These are phyloP conservation scores for Alternaria alternata DNA, from an alignment of 2,329 filamentous ascomycete species.

Conservation along the genomic window DNA sequence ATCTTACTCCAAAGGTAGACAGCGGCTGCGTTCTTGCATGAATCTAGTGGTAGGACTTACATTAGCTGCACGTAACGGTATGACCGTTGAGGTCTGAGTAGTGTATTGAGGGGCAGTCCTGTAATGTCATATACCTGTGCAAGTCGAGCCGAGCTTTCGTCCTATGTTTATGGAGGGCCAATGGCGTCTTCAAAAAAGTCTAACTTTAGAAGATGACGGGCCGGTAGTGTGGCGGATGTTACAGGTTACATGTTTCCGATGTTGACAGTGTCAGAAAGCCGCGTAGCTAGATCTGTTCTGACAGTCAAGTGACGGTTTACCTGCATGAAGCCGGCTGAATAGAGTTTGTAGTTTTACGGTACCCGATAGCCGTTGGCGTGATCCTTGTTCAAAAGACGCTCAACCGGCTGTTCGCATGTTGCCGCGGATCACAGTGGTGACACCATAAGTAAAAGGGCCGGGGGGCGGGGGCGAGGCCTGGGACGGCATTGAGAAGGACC, in stretches of 20 bases:
- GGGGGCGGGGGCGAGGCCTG: not conserved
- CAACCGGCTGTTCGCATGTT: not conserved
- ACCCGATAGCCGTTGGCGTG: not conserved
- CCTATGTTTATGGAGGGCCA: not conserved
- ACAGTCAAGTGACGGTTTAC: not conserved
- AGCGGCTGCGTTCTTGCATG: slow-evolving; percentile 1
- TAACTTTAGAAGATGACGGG: not conserved
- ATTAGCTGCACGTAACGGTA: slow-evolving; percentile 7
- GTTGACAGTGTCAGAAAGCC: not conserved
- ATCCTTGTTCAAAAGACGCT: not conserved
- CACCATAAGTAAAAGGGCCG: not conserved
- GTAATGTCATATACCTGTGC: not conserved
- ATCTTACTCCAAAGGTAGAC: not conserved
- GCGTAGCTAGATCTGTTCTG: not conserved
- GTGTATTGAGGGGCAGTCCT: not conserved
- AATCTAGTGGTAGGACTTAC: not conserved
- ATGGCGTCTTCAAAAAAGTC: not conserved
- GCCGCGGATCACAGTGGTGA: not conserved
- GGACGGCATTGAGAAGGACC: not conserved
- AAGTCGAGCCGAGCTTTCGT: not conserved
- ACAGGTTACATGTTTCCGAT: slow-evolving; percentile 1
- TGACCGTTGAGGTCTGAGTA: slow-evolving; percentile 2
- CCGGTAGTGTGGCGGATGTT: not conserved
- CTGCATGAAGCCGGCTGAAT: not conserved
- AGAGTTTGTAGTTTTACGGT: slow-evolving; percentile 2